A percentile compares a stretch with the other conserved stretches of the same genome.
Evolutionary conservation across 1,284 basidiomycete genomes (phyloP).

Genomic region (Exobasidium rhododendri): DNA sequence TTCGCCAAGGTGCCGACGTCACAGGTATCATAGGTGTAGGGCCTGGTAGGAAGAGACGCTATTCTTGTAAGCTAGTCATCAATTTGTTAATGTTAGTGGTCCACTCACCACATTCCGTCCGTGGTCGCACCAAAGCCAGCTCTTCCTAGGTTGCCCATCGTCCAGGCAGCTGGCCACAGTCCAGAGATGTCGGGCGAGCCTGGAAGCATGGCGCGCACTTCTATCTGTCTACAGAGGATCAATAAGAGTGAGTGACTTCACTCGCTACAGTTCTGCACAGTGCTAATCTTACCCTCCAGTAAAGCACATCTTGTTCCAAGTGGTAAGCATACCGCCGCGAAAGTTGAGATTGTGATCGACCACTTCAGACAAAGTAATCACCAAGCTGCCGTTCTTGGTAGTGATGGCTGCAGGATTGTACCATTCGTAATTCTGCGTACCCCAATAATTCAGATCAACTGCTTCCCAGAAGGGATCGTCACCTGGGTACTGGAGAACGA

Average conservation of each 20-base stretch:
- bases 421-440: constrained; percentile 28
- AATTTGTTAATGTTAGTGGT: too few relatives aligned
- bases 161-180: constrained; percentile 64
- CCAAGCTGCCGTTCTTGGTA: constrained; percentile 72
- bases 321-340: constrained; percentile 61
- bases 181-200: constrained; percentile 65
- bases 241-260: too few relatives aligned
- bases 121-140: constrained; percentile 77
- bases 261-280: too few relatives aligned
- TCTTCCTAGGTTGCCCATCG: constrained; percentile 63
- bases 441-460: constrained; percentile 68
- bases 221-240: constrained; percentile 58
- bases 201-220: constrained; percentile 72
- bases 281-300: constrained; percentile 78
- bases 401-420: constrained; percentile 78
- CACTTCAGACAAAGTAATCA: constrained; percentile 63
- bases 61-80: too few relatives aligned
- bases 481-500: constrained; percentile 55
- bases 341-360: constrained; percentile 65
- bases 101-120: constrained; percentile 42
- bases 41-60: too few relatives aligned
- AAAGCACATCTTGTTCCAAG: constrained; percentile 90
- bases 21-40: constrained; percentile 56
- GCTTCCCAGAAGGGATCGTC: constrained; percentile 72
- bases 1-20: constrained; percentile 49